Conservation (phyloP, 352 stramenopile genomes). For the Phytophthora pluvialis region DNA sequence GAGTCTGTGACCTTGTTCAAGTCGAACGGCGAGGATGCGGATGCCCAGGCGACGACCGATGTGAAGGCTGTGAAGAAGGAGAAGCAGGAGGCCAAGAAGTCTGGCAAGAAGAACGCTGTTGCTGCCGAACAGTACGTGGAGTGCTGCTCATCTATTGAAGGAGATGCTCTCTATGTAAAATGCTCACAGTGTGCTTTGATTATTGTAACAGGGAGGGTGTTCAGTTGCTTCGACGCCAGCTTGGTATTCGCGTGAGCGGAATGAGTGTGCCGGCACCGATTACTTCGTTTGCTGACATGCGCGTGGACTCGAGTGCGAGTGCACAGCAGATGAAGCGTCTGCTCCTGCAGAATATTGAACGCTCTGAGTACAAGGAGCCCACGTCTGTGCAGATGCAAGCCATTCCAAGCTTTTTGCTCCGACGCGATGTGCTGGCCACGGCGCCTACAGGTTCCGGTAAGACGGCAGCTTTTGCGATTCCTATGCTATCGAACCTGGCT, state of each 20-base stretch:
- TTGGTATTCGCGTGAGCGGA: conserved; percentile 82
- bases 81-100: conserved; percentile 41
- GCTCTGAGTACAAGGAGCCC: conserved; percentile 97
- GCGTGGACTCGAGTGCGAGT: conserved; percentile 44
- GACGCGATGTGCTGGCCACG: conserved; percentile 95
- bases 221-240: conserved; percentile 72
- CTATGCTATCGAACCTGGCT: conserved; percentile 86
- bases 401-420: conserved; percentile 89
- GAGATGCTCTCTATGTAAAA: not conserved
- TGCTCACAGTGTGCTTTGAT: conserved; percentile 12
- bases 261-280: conserved; percentile 74
- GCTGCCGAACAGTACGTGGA: conserved; percentile 35
- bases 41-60: conserved; percentile 22
- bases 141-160: not conserved
- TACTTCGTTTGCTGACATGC: conserved; percentile 78
- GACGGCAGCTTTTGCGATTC: conserved; percentile 98
- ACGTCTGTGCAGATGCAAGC: conserved; percentile 99
- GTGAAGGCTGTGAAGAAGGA: conserved; percentile 18
- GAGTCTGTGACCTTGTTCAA: conserved; percentile 67
- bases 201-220: conserved; percentile 52
- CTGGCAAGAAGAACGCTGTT: conserved; percentile 23
- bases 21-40: conserved; percentile 14
- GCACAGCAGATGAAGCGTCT: conserved; percentile 69
- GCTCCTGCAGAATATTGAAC: conserved; percentile 85
- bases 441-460: conserved; percentile 98